Percentiles rank a stretch among this genome's conserved stretches.
Conservation (phyloP, 805 yeast species). For the Candida wancherniae region DNA sequence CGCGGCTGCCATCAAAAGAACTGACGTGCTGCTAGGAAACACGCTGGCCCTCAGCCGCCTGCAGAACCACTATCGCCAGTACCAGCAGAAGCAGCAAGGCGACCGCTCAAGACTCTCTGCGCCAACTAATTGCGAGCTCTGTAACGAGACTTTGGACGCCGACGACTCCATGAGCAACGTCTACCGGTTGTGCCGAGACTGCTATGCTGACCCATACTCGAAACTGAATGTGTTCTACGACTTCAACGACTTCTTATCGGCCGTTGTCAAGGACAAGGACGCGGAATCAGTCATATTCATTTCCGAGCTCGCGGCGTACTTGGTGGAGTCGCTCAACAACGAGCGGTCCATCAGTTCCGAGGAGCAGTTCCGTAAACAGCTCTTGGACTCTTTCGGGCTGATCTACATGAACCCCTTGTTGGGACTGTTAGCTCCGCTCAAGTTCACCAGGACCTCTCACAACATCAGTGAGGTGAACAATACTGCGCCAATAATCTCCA, state of each 20-base stretch:
- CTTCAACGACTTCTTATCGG: conserved; percentile 24
- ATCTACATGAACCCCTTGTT: conserved; percentile 38
- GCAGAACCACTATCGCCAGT: conserved; percentile 16
- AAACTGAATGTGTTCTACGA: conserved; percentile 23
- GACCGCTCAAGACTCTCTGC: conserved; percentile 15
- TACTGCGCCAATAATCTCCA: conserved; percentile 14
- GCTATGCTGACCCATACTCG: conserved; percentile 28
- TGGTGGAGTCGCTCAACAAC: conserved; percentile 21
- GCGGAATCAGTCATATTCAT: conserved; percentile 13
- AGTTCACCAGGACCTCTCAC: conserved; percentile 26
- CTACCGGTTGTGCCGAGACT: conserved; percentile 25
- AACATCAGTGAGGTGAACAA: conserved; percentile 23
- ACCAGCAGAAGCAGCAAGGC: conserved; percentile 16
- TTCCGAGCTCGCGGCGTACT: conserved; percentile 14
- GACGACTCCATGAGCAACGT: conserved; percentile 22
- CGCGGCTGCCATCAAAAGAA: conserved; percentile 15
- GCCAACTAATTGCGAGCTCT: conserved; percentile 26
- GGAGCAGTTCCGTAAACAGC: conserved; percentile 30
- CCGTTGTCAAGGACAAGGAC: conserved; percentile 17
- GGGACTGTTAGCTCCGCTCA: conserved; percentile 28
- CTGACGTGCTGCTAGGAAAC: conserved; percentile 9
- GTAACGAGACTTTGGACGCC: conserved; percentile 20
- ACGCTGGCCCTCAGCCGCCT: conserved; percentile 9
- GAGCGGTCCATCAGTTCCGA: conserved; percentile 24
- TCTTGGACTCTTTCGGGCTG: conserved; percentile 30